Evolutionary conservation across 1,284 basidiomycete genomes (phyloP).

Genomic region (Austroboletus niveus): DNA sequence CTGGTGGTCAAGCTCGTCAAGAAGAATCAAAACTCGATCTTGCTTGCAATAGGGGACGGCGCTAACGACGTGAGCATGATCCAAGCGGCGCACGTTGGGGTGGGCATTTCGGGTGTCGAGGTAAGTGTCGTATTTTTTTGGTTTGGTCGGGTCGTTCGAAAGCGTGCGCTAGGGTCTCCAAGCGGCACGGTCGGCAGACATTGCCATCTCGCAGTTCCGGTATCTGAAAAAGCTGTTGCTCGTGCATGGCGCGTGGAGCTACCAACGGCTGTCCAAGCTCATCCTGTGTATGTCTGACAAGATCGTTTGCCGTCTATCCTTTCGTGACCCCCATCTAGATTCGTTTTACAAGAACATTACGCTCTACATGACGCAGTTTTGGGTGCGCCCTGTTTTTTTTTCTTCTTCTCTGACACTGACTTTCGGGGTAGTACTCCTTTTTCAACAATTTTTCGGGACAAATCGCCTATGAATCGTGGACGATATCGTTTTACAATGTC

Average conservation of each 20-base stretch:
- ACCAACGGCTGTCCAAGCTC: slow-evolving; percentile 95
- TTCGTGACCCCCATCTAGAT: slow-evolving; percentile 50
- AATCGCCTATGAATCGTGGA: slow-evolving; percentile 98
- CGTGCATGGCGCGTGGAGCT: slow-evolving; percentile 97
- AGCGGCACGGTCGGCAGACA: slow-evolving; percentile 96
- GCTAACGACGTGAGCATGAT: slow-evolving; percentile 98
- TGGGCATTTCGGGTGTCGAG: slow-evolving; percentile 98
- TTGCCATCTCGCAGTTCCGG: slow-evolving; percentile 96
- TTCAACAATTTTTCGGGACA: slow-evolving; percentile 99
- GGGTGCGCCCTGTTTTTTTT: slow-evolving; percentile 54
- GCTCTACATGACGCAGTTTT: slow-evolving; percentile 97
- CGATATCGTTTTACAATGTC: slow-evolving; percentile 91
- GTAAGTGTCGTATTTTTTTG: slow-evolving; percentile 37
- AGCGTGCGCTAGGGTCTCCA: slow-evolving; percentile 40
- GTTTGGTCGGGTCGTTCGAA: not conserved
- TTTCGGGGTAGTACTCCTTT: slow-evolving; percentile 78
- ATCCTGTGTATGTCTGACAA: slow-evolving; percentile 37
- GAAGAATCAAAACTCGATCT: slow-evolving; percentile 88
- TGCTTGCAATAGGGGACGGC: slow-evolving; percentile 96
- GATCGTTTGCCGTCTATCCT: too few species aligned
- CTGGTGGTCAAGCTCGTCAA: slow-evolving; percentile 98
- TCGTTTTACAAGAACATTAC: slow-evolving; percentile 98
- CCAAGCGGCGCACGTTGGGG: slow-evolving; percentile 95
- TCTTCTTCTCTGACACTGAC: not conserved
- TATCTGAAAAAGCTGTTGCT: slow-evolving; percentile 93